Evolutionary conservation across 768 basidiomycete genomes (phyloP).

Genomic region (Termitomyces sp.): DNA sequence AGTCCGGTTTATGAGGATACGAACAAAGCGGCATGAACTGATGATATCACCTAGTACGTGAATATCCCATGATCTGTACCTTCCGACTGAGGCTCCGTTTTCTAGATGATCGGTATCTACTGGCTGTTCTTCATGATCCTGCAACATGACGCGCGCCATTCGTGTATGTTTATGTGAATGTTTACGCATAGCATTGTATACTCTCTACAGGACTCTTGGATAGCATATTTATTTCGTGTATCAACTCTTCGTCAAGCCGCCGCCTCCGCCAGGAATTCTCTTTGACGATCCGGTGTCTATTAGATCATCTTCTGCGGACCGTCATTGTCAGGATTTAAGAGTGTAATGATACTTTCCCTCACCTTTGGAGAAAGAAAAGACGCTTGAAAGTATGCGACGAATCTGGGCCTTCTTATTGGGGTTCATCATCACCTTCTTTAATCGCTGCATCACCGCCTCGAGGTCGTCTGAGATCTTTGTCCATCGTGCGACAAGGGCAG

Average conservation of each 20-base stretch:
- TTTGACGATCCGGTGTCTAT: too few species aligned
- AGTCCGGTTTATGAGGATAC: slow-evolving; percentile 82
- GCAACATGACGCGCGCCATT: slow-evolving; percentile 27
- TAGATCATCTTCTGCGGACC: not conserved
- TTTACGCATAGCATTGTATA: not conserved
- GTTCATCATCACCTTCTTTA: not conserved
- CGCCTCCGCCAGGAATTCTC: not conserved
- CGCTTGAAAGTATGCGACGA: not conserved
- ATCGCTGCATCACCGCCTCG: not conserved
- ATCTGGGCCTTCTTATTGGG: not conserved
- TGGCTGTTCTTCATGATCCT: slow-evolving; percentile 83
- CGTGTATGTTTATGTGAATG: not conserved
- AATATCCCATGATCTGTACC: not conserved
- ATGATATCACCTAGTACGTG: slow-evolving; percentile 88
- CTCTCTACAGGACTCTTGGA: slow-evolving; percentile 9
- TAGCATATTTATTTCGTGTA: not conserved
- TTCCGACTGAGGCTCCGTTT: not conserved
- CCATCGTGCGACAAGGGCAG: not conserved
- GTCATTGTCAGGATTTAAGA: not conserved
- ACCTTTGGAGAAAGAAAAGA: not conserved
- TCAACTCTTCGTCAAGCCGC: too few species aligned
- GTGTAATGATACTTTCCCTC: not conserved
- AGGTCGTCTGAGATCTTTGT: not conserved
- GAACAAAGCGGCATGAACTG: slow-evolving; percentile 87
- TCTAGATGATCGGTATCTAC: slow-evolving; percentile 71